These are phyloP conservation scores for Aristolochia fimbriata DNA, from an alignment of 164 flowering plant genomes.

Conservation along the genomic window DNA sequence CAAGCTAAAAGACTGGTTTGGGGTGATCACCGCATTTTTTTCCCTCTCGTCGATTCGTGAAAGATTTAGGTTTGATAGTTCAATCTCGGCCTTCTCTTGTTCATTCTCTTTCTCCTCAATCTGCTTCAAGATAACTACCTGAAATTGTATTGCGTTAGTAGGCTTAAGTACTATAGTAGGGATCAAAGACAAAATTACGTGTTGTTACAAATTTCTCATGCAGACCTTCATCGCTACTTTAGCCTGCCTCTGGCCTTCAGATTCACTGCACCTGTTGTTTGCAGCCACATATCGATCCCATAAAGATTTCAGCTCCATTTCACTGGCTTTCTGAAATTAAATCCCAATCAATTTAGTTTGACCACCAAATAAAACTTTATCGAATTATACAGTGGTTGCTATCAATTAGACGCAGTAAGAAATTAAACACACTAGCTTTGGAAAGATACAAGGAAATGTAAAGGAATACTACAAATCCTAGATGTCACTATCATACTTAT, in stretches of 20 bases:
- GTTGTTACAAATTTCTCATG: background rate
- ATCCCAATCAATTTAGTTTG: no score
- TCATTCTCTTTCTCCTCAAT: slow-evolving; percentile 52
- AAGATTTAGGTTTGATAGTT: slow-evolving; percentile 48
- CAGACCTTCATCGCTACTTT: slow-evolving; percentile 62
- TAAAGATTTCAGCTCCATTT: slow-evolving; percentile 40
- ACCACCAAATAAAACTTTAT: no score
- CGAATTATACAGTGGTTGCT: no score
- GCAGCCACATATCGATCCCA: slow-evolving; percentile 55
- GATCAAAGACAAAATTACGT: background rate
- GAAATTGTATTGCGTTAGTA: slow-evolving; percentile 13
- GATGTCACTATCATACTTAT: no score
- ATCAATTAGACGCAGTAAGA: no score
- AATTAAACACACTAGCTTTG: no score
- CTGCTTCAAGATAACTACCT: slow-evolving; percentile 46
- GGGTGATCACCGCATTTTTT: slow-evolving; percentile 46
- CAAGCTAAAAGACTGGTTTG: slow-evolving; percentile 1
- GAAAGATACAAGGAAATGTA: no score
- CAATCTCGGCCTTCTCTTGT: slow-evolving; percentile 47
- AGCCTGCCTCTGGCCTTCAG: slow-evolving; percentile 63
- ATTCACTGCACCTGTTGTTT: slow-evolving; percentile 47
- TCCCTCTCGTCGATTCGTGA: slow-evolving; percentile 72
- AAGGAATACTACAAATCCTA: no score
- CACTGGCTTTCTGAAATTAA: slow-evolving; percentile 53
- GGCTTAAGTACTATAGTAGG: background rate